phyloP scores from a whole-genome alignment of 2,329 filamentous ascomycete species.

The Coniochaeta sp. region DNA sequence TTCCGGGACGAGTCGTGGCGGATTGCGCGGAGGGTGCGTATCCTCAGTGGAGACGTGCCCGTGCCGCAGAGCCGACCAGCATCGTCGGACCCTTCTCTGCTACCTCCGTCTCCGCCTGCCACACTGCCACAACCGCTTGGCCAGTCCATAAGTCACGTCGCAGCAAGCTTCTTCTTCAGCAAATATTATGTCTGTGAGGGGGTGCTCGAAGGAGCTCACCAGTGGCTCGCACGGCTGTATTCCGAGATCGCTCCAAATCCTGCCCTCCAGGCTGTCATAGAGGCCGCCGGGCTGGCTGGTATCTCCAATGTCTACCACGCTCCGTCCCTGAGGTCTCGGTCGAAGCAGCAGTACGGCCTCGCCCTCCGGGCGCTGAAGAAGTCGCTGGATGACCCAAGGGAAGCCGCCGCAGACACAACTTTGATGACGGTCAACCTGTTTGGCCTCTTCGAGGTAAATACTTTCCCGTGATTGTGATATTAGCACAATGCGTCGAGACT shows the following conservation, averaged over 20 bases:
- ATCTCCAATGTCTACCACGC: conserved; percentile 15
- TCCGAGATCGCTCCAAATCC: not conserved
- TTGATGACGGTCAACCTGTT: conserved; percentile 16
- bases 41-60: not conserved
- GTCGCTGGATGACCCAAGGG: conserved; percentile 8
- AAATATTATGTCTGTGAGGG: conserved; percentile 13
- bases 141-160: conserved; percentile 9
- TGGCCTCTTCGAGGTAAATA: conserved; percentile 15
- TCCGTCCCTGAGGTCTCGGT: conserved; percentile 8
- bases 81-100: not conserved
- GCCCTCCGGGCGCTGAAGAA: conserved; percentile 10
- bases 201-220: conserved; percentile 9
- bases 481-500: not conserved
- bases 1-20: conserved; percentile 18
- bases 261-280: conserved; percentile 12
- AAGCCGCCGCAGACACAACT: conserved; percentile 12
- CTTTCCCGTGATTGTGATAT: not conserved
- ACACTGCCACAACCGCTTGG: conserved; percentile 3
- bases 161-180: conserved; percentile 16
- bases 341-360: conserved; percentile 12
- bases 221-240: conserved; percentile 13
- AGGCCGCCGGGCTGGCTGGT: conserved; percentile 18
- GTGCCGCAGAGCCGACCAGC: not conserved
- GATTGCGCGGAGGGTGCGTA: conserved; percentile 10
- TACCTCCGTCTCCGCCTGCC: not conserved